Evolutionary conservation across 2,329 filamentous ascomycete genomes (phyloP).

Genomic region (Pochonia chlamydosporia): DNA sequence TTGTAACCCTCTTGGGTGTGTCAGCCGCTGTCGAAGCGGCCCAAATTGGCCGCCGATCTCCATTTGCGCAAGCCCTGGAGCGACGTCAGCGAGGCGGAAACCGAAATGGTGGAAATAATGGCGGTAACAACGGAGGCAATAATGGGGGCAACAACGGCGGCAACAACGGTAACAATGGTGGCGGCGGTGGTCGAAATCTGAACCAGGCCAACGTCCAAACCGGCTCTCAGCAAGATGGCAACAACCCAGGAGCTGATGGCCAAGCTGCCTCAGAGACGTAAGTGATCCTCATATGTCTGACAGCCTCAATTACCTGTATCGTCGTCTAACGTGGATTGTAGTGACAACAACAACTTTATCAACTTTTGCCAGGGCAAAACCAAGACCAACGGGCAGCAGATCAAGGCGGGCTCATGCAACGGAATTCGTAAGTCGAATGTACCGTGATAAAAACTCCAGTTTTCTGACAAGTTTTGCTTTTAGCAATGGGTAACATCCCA

Average conservation of each 20-base stretch:
- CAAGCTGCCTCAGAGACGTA: slow-evolving; percentile 49
- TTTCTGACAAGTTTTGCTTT: neutral
- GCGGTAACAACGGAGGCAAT: neutral
- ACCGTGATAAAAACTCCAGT: neutral
- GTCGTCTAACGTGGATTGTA: slow-evolving; percentile 21
- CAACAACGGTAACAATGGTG: neutral
- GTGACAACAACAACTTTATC: slow-evolving; percentile 56
- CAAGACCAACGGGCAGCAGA: slow-evolving; percentile 56
- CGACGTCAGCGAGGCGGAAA: slow-evolving; percentile 29
- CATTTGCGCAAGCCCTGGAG: slow-evolving; percentile 30
- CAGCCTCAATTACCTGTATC: slow-evolving; percentile 8
- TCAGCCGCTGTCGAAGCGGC: slow-evolving; percentile 33
- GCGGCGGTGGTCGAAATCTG: slow-evolving; percentile 26
- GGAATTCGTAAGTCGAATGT: slow-evolving; percentile 43
- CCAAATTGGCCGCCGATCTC: slow-evolving; percentile 30
- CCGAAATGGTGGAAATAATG: neutral
- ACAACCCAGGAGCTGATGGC: slow-evolving; percentile 36
- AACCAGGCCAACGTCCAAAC: slow-evolving; percentile 39
- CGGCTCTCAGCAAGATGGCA: slow-evolving; percentile 43
- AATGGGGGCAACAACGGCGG: neutral
- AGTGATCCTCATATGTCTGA: slow-evolving; percentile 18
- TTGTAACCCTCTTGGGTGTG: slow-evolving; percentile 42
- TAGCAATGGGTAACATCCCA: slow-evolving; percentile 57
- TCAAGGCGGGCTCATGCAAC: slow-evolving; percentile 56
- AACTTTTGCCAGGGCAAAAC: slow-evolving; percentile 52